A percentile compares a stretch with the other conserved stretches of the same genome.
phyloP scores from a whole-genome alignment of 1,139 yeast genomes.

The Candida neerlandica region DNA sequence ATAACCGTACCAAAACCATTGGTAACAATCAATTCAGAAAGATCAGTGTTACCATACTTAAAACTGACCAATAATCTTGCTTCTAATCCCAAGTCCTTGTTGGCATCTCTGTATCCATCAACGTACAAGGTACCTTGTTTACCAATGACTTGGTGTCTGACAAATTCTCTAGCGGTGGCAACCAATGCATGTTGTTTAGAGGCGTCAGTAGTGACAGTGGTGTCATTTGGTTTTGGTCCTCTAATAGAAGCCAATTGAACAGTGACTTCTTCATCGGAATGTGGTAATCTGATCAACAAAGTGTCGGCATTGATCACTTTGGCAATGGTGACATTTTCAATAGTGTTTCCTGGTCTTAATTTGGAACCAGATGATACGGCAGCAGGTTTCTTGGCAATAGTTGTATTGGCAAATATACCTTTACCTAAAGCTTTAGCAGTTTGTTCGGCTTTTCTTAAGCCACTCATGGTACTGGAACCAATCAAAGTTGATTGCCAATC shows the following conservation, averaged over 20 bases:
- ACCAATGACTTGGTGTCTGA: constrained; percentile 69
- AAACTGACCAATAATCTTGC: constrained; percentile 66
- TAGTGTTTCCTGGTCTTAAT: constrained; percentile 48
- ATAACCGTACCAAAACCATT: constrained; percentile 79
- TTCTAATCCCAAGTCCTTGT: constrained; percentile 58
- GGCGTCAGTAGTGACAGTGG: constrained; percentile 47
- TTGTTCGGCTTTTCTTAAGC: constrained; percentile 66
- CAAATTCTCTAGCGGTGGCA: constrained; percentile 70
- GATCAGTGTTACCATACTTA: constrained; percentile 53
- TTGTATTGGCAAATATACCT: constrained; percentile 59
- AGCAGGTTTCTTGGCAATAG: constrained; percentile 21
- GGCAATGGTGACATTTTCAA: constrained; percentile 56
- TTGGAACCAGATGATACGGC: constrained; percentile 21
- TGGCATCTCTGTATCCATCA: constrained; percentile 68
- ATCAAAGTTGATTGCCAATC: constrained; percentile 83
- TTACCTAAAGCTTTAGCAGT: constrained; percentile 63
- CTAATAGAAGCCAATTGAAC: constrained; percentile 77
- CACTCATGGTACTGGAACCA: constrained; percentile 66
- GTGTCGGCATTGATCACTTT: constrained; percentile 74
- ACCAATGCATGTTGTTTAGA: constrained; percentile 52
- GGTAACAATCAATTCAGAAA: constrained; percentile 63
- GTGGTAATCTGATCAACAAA: constrained; percentile 49
- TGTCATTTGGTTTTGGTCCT: constrained; percentile 68
- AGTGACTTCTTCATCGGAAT: constrained; percentile 53
- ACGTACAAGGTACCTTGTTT: constrained; percentile 61